Evolutionary conservation across 495 filamentous ascomycete genomes (phyloP).

Genomic region (Cudoniella acicularis): DNA sequence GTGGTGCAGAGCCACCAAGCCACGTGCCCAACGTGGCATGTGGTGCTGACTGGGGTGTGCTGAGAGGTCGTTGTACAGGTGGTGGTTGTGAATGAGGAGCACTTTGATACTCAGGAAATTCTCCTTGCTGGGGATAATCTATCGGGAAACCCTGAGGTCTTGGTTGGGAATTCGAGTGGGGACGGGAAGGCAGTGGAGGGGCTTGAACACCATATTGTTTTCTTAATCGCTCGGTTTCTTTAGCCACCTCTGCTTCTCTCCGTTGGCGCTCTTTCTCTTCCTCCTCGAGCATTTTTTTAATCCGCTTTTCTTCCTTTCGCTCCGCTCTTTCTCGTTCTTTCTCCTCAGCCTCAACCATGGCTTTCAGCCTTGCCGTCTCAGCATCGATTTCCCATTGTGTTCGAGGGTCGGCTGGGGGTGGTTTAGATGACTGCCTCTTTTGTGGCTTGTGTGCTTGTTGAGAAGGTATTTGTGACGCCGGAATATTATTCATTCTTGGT

Average conservation of each 20-base stretch:
- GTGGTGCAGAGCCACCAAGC: neutral
- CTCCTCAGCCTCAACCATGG: slow-evolving; percentile 51
- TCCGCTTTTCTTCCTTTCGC: slow-evolving; percentile 61
- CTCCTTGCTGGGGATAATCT: neutral
- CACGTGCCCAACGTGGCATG: neutral
- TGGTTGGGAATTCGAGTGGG: neutral
- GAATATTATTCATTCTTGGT: slow-evolving; percentile 6
- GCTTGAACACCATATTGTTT: slow-evolving; percentile 58
- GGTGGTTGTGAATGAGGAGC: slow-evolving; percentile 13
- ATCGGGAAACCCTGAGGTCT: neutral
- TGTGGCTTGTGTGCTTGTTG: slow-evolving; percentile 7
- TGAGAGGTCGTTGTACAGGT: slow-evolving; percentile 19
- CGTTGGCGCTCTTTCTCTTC: slow-evolving; percentile 67
- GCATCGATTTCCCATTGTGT: slow-evolving; percentile 57
- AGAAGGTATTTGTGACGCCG: slow-evolving; percentile 16
- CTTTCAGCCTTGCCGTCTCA: slow-evolving; percentile 59
- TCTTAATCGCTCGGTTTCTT: slow-evolving; percentile 79
- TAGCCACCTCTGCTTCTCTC: slow-evolving; percentile 69
- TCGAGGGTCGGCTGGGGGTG: slow-evolving; percentile 42
- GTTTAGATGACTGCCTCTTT: slow-evolving; percentile 15
- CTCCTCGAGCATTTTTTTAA: slow-evolving; percentile 71
- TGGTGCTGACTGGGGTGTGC: slow-evolving; percentile 6
- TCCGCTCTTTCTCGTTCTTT: slow-evolving; percentile 52
- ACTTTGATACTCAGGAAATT: slow-evolving; percentile 12
- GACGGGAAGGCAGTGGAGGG: slow-evolving; percentile 8